phyloP scores from a whole-genome alignment of 208 protist genomes.

The Trypanosoma congolense region DNA sequence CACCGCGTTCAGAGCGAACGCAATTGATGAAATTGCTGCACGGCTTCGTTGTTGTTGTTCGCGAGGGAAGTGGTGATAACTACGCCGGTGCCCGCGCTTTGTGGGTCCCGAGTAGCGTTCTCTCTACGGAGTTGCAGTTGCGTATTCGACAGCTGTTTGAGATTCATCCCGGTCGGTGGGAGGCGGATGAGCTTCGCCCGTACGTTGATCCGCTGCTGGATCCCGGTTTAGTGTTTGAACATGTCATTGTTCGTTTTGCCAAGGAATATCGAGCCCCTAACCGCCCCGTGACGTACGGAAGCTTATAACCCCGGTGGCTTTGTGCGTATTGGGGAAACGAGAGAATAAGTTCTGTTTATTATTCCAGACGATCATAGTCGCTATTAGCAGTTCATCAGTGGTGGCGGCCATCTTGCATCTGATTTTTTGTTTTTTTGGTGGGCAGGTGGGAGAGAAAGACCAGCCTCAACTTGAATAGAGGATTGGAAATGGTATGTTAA shows the following conservation, averaged over 20 bases:
- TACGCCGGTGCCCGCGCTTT: slow-evolving; percentile 22
- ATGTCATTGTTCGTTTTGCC: slow-evolving; percentile 46
- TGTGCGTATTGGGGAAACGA: no score
- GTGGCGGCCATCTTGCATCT: no score
- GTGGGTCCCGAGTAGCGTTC: slow-evolving; percentile 42
- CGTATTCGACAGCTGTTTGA: slow-evolving; percentile 54
- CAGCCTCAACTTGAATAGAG: no score
- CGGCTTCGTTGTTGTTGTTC: slow-evolving; percentile 29
- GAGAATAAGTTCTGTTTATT: no score
- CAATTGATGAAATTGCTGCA: slow-evolving; percentile 29
- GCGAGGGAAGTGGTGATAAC: slow-evolving; percentile 7
- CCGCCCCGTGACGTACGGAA: slow-evolving; percentile 46
- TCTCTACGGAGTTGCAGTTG: slow-evolving; percentile 30
- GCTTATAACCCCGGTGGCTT: no score
- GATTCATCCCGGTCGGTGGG: slow-evolving; percentile 41
- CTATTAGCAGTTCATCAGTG: no score
- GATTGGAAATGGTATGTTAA: no score
- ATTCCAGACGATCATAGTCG: no score
- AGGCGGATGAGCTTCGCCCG: slow-evolving; percentile 29
- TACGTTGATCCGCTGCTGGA: slow-evolving; percentile 57
- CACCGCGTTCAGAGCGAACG: slow-evolving; percentile 9
- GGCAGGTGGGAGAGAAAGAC: no score
- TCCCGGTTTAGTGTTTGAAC: slow-evolving; percentile 39
- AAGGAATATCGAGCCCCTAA: slow-evolving; percentile 64
- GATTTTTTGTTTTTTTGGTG: no score